Evolutionary conservation across 352 stramenopile species (phyloP), one percentile per base, ranked within the genome.

Genomic region (Phytopythium oedochilum): DNA sequence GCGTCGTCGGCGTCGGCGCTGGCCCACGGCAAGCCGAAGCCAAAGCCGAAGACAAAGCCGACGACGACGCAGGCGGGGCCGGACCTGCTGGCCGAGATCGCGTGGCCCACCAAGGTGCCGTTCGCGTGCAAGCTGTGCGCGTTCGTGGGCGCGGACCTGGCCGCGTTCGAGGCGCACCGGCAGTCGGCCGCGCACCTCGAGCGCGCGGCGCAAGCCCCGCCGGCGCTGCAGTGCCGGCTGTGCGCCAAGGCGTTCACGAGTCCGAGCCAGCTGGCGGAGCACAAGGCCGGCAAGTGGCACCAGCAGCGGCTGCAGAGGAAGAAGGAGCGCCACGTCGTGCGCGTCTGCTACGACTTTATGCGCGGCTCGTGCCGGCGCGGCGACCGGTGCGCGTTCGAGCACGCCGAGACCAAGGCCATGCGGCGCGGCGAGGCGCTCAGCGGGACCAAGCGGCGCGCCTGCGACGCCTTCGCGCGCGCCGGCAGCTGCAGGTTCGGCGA

Each of bases 191-290:
- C 66, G 35, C 84, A 94, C 57, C 32, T 77, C 25, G 69, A 68
- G 18, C 65, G 55, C 22, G 51, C 73, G 38, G 55, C 77, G 38
- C 62, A 44, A 40, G 65, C 55, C 18, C 63, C 69, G 39, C 63
- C 68, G 32, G 58, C 53, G 48, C 60, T 85, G 48, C 55, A 64
- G 12, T 94, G 84, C 51, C 60, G 64, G 42, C 60, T 92, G 22
- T 94, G 84, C 57, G 68, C 72, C 45, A 94, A 94, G 59, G 65
- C 76, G 45, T 94, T 94, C 57, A 94, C 84, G 55, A 92, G 84
- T 64, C 64, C 54, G 23, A 63, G 65, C 22, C 84, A 94, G 55
- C 57, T 94, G 35, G 68, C 83, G 14, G 84, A 94, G 53, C 84
- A 94, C 53, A 80, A 81, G 36, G 62, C 61, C 17, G 84, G 84